Evolutionary conservation across 192 early-diverging fungal species (phyloP).

Genomic region (Obelidium mucronatum): DNA sequence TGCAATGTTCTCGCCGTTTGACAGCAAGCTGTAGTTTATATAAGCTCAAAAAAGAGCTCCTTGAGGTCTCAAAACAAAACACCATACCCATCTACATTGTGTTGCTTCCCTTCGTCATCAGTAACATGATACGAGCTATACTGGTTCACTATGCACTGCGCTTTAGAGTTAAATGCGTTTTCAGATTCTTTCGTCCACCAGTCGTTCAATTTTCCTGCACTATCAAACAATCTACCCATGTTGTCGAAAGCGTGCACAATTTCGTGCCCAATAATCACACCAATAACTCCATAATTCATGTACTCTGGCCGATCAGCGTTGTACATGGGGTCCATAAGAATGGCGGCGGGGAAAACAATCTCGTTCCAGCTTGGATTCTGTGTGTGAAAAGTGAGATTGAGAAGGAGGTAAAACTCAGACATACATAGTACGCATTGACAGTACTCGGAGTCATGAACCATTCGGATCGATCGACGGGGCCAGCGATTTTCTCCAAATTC

Average conservation of each 20-base stretch:
- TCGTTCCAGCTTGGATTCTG: constrained; percentile 46
- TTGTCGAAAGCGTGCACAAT: constrained; percentile 79
- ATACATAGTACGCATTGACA: constrained; percentile 13
- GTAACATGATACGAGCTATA: constrained; percentile 62
- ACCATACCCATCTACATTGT: constrained; percentile 15
- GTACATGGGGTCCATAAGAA: constrained; percentile 73
- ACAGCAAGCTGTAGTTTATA: background rate
- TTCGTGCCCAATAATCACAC: constrained; percentile 78
- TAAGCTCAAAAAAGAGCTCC: too few relatives aligned
- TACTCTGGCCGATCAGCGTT: constrained; percentile 57
- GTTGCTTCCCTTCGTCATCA: constrained; percentile 42
- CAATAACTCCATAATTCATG: constrained; percentile 74
- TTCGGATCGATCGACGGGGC: constrained; percentile 43
- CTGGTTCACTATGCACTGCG: constrained; percentile 73
- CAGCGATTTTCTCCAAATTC: background rate
- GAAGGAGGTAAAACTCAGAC: too few relatives aligned
- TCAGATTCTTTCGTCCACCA: constrained; percentile 53
- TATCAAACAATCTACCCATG: constrained; percentile 63
- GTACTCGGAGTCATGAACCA: constrained; percentile 65
- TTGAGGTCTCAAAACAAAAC: too few relatives aligned
- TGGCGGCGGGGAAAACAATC: constrained; percentile 58
- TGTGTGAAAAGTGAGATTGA: too few relatives aligned
- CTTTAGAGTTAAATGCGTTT: constrained; percentile 53
- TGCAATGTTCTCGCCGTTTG: constrained; percentile 66
- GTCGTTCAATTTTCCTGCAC: constrained; percentile 49